Base-by-base conservation (phyloP, 768 basidiomycete species). In the Thelephora ganbajun region DNA sequence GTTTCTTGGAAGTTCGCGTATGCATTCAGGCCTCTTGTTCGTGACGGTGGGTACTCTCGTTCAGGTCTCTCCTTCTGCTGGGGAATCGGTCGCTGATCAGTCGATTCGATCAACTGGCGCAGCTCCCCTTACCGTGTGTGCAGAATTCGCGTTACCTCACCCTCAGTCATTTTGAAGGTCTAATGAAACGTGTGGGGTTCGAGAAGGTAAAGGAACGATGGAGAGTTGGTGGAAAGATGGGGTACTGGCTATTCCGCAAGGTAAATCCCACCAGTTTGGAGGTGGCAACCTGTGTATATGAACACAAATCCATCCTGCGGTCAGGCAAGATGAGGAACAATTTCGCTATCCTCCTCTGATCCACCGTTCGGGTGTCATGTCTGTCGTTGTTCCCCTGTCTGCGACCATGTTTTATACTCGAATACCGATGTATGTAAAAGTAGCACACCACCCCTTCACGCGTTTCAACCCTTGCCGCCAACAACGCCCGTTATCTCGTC, bases 91-190 rank as follows among this genome's bases (percentile, higher is more conserved):
- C 30, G 11, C 54, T 60, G 33, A 59, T 22, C 14, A 34, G 7
- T n/a, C n/a, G 22, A n/a, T 12, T 22, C 23, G 35, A 19, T 35
- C n/a, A 13, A 7, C 6, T n/a, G 19, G 23, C 16, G 33, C 50
- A 89, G 86, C 76, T 96, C 11, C 92, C 92, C 2, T 68, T 83
- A 14, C 81, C 92, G 2, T 96, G 92, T 59, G 71, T 93, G 12
- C 61, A 69, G 23, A 96, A 96, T 61, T 93, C 91, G 3, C 77
- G 92, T 12, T 93, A 92, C 59, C 63, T 88, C 52, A 75, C 80
- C 9, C 67, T 74, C 14, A 71, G 74, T 16, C 73, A 72, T 41
- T 69, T 92, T 6, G 62, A 62, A 19, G 59, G 59, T 2, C 63
- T 89, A 37, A 80, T 89, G 80, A 48, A 57, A 0, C 56, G 63